Conservation (phyloP, 1,284 basidiomycete genomes). For the Phylloporus sp. region DNA sequence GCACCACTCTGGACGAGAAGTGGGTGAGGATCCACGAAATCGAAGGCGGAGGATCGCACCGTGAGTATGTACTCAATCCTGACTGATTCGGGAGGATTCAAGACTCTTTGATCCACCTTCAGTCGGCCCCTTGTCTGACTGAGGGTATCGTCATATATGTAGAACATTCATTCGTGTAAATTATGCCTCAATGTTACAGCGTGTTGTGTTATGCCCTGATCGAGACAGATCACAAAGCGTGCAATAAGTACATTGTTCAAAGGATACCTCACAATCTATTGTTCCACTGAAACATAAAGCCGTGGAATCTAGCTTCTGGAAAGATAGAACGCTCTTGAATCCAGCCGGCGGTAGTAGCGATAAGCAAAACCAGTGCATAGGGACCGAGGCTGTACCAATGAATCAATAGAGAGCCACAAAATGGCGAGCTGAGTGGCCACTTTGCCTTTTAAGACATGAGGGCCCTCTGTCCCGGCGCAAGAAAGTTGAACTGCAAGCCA, state of each 20-base stretch:
- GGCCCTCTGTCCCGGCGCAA: too few relatives aligned
- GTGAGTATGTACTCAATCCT: too few relatives aligned
- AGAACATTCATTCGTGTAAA: background rate
- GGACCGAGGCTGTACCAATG: too few relatives aligned
- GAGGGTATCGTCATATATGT: background rate
- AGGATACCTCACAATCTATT: background rate
- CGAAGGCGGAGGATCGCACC: background rate
- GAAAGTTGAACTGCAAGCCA: too few relatives aligned
- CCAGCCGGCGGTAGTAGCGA: too few relatives aligned
- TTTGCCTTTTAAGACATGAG: too few relatives aligned
- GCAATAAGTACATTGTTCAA: background rate
- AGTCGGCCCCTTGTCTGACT: background rate
- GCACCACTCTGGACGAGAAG: background rate
- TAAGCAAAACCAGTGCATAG: too few relatives aligned
- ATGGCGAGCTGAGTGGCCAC: too few relatives aligned
- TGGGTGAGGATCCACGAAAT: background rate
- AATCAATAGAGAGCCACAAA: too few relatives aligned
- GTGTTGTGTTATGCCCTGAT: background rate
- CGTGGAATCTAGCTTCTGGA: background rate
- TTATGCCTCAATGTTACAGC: background rate
- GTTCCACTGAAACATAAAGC: background rate
- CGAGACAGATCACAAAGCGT: background rate
- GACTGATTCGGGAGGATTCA: background rate
- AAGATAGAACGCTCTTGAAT: background rate
- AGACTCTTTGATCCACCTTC: background rate